phyloP scores from a whole-genome alignment of 2,329 filamentous ascomycete species.

The Fusarium floridanum region DNA sequence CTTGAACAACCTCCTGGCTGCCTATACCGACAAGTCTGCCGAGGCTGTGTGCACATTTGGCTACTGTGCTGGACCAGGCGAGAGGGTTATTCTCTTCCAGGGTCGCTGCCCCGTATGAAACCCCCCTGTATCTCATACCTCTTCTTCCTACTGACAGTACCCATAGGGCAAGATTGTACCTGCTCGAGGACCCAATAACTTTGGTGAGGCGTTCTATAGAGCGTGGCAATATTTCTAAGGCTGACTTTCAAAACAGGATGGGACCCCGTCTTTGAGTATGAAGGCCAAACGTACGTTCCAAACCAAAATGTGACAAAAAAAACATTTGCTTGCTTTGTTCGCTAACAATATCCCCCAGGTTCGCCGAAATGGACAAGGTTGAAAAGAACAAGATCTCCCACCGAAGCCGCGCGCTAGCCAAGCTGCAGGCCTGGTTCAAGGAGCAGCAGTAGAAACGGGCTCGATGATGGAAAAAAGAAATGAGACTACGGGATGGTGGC shows the following conservation, averaged over 20 bases:
- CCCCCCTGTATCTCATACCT: neutral
- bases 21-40: constrained; percentile 90
- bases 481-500: constrained; percentile 8
- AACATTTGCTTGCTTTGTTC: neutral
- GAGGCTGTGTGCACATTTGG: constrained; percentile 97
- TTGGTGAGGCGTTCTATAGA: constrained; percentile 71
- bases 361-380: constrained; percentile 93
- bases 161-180: constrained; percentile 81
- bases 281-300: constrained; percentile 78
- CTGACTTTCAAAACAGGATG: constrained; percentile 72
- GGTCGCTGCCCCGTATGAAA: constrained; percentile 80
- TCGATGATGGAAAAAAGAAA: neutral
- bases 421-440: constrained; percentile 85
- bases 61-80: constrained; percentile 86
- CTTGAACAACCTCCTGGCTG: constrained; percentile 89
- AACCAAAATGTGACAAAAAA: neutral
- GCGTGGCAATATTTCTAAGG: neutral
- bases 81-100: constrained; percentile 90
- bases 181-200: constrained; percentile 81
- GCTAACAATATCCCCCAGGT: constrained; percentile 58
- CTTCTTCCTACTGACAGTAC: neutral
- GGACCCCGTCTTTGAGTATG: constrained; percentile 96
- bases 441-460: constrained; percentile 47
- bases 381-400: constrained; percentile 96
- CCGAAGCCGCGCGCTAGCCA: constrained; percentile 86